Conservation (phyloP, 2,329 filamentous ascomycete genomes). For the Coniochaeta ligniaria region DNA sequence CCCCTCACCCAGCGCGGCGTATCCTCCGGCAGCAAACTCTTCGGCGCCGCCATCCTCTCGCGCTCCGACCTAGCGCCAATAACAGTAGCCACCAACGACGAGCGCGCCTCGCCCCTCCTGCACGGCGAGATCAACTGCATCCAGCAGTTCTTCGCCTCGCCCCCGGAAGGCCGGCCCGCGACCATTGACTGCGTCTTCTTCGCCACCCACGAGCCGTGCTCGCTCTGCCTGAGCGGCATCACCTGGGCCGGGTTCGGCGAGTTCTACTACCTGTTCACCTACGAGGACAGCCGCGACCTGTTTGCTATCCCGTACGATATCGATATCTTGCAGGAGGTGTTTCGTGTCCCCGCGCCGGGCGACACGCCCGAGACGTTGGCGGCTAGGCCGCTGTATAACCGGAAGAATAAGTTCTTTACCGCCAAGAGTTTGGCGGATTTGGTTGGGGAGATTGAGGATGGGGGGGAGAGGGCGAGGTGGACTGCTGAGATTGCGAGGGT, state of each 20-base stretch:
- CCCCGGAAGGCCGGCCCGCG: conserved; percentile 18
- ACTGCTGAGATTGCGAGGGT: conserved; percentile 35
- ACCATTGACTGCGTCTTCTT: conserved; percentile 47
- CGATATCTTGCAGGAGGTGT: conserved; percentile 48
- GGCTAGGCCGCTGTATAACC: conserved; percentile 41
- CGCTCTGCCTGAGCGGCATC: conserved; percentile 49
- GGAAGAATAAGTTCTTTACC: conserved; percentile 47
- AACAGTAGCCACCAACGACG: conserved; percentile 49
- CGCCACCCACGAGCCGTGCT: conserved; percentile 53
- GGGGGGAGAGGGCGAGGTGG: conserved; percentile 24
- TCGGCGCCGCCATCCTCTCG: conserved; percentile 47
- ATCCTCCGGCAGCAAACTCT: conserved; percentile 45
- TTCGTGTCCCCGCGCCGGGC: conserved; percentile 33
- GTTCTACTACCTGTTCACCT: conserved; percentile 52
- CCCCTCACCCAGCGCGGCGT: conserved; percentile 43
- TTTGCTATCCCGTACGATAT: conserved; percentile 52
- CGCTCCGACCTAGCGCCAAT: conserved; percentile 31
- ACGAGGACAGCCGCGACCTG: conserved; percentile 49
- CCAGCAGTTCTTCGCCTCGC: conserved; percentile 43
- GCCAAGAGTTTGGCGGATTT: conserved; percentile 34
- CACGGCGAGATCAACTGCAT: conserved; percentile 57
- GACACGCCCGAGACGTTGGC: conserved; percentile 30
- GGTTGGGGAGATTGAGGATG: conserved; percentile 26
- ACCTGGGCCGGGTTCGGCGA: conserved; percentile 50
- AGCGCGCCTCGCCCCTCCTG: conserved; percentile 44